Base-by-base conservation (phyloP, 148 eudicot genomes). In the Vaccinium macrocarpon region DNA sequence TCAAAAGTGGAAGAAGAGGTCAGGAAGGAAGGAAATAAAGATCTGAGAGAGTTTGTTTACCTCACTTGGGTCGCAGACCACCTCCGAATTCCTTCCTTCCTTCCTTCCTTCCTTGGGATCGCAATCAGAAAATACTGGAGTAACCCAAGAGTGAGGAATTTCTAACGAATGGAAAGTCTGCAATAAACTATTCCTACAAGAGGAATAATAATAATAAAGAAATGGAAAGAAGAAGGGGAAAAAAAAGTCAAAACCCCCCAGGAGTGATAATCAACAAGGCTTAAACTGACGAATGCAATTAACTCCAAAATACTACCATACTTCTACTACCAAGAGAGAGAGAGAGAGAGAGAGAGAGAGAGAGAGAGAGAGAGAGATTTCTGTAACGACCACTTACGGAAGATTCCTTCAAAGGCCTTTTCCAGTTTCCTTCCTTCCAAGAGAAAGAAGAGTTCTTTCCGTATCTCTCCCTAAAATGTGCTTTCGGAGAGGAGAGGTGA, bases 301-400 rank as follows among this genome's bases (percentile, higher is more conserved):
- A 35, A 10, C 52, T 10, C 11, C 9, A 10, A 50, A 50, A 50
- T 50, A 50, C 9, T 50, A 6, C 10, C 32, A 32, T 32, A 35
- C 38, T 35, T 35, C 38, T 50, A 19, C 25, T 3, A 13, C 21
- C 12, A 11, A 12, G 35, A 11, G 68, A 21, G 66, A 59, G 35
- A 78, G 23, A 78, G 52, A 29, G 80, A 55, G 48, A 55, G 66
- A 27, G 18, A 16, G 38, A 15, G 35, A 11, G 68, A 21, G 66
- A 59, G 35, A 78, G 23, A 78, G 52, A 29, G 80, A 55, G 48
- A 55, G 66, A 27, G 18, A 16, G 38, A 15, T 57, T 27, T 53
- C 5, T 13, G 48, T 78, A 78, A 78, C 81, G 64, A 64, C 48
- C 81, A 53, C 56, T 53, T 25, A 53, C 46, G 80, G 38, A 78